Evolutionary conservation across 805 yeast genomes (phyloP).

Genomic region (Lipomyces chichibuensis): DNA sequence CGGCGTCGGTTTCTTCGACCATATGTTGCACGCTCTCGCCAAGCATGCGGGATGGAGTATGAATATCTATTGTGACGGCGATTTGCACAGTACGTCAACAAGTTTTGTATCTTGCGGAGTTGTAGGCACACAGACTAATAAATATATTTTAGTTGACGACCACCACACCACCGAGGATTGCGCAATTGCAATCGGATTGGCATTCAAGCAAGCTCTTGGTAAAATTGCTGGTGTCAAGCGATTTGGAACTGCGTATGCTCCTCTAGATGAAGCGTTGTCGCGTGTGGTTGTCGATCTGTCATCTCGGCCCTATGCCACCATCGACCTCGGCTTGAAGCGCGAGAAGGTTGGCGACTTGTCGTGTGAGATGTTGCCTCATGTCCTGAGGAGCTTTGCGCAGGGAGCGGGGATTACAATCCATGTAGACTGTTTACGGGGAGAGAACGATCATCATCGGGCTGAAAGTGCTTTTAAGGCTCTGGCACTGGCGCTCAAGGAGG

Average conservation of each 20-base stretch:
- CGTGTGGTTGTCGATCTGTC: constrained; percentile 96
- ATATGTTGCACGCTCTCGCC: constrained; percentile 96
- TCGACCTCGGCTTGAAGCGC: constrained; percentile 85
- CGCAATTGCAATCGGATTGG: constrained; percentile 86
- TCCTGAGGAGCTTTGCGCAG: constrained; percentile 89
- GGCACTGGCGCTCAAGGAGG: constrained; percentile 89
- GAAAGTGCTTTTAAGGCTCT: constrained; percentile 96
- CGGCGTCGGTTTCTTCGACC: constrained; percentile 94
- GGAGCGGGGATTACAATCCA: constrained; percentile 89
- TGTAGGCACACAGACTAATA: too few species aligned
- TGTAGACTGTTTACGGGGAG: constrained; percentile 91
- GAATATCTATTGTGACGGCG: constrained; percentile 87
- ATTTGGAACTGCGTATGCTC: constrained; percentile 92
- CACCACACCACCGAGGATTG: constrained; percentile 97
- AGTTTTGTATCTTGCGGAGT: background rate
- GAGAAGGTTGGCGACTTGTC: constrained; percentile 92
- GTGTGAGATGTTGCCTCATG: constrained; percentile 98
- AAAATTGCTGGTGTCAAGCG: constrained; percentile 87
- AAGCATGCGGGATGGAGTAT: constrained; percentile 97
- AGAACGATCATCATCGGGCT: constrained; percentile 94
- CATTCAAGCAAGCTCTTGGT: constrained; percentile 88
- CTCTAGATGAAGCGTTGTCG: constrained; percentile 92
- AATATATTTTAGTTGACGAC: constrained; percentile 62
- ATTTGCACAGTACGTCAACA: constrained; percentile 59
- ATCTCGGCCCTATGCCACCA: constrained; percentile 87